Evolutionary conservation across 371 early-diverging fungal genomes (phyloP).

Genomic region (Nosema muscidifuracis): DNA sequence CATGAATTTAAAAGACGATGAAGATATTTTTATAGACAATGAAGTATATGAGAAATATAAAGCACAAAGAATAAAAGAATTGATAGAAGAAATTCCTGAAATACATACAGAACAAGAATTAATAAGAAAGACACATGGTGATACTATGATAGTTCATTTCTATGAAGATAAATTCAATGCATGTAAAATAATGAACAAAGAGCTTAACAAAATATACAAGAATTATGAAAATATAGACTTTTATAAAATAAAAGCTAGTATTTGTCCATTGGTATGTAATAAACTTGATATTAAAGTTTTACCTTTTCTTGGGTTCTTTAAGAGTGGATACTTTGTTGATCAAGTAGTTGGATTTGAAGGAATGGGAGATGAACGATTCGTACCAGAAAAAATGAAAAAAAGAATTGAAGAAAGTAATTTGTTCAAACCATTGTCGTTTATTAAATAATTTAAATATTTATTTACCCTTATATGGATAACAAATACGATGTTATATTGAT

Average conservation of each 20-base stretch:
- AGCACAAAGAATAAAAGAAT: constrained; percentile 37
- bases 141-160: constrained; percentile 62
- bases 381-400: constrained; percentile 21
- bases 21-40: constrained; percentile 21
- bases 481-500: constrained; percentile 8
- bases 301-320: constrained; percentile 60
- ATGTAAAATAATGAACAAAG: constrained; percentile 58
- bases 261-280: constrained; percentile 39
- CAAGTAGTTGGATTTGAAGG: constrained; percentile 61
- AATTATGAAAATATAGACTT: constrained; percentile 53
- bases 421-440: constrained; percentile 26
- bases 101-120: constrained; percentile 53
- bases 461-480: neutral
- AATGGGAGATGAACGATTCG: constrained; percentile 50
- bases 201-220: constrained; percentile 41
- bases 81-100: constrained; percentile 27
- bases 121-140: constrained; percentile 44
- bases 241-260: constrained; percentile 50
- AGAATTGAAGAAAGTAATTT: constrained; percentile 31
- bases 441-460: constrained; percentile 2
- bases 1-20: neutral
- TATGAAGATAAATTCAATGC: constrained; percentile 50
- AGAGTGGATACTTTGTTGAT: constrained; percentile 61
- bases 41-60: constrained; percentile 53
- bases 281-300: constrained; percentile 53